phyloP scores from a whole-genome alignment of 225 moss, liverwort and hornwort species.

The Physcomitrium patens region DNA sequence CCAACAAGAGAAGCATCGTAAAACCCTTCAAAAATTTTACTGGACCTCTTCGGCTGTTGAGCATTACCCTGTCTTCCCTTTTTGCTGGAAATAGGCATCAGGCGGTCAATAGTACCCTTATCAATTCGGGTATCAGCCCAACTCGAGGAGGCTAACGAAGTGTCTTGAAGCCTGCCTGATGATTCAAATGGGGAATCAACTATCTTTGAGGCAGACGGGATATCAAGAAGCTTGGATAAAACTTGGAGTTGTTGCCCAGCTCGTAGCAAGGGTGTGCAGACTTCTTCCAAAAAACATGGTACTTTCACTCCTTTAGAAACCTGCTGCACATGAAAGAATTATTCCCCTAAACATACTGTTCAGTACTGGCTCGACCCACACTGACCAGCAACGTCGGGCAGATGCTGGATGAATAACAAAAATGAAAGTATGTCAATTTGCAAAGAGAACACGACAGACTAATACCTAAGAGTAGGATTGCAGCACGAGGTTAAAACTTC shows the following conservation, averaged over 20 bases:
- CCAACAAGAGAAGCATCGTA: constrained; percentile 60
- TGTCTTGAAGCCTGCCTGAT: constrained; percentile 35
- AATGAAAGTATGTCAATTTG: not conserved
- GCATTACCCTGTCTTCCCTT: constrained; percentile 47
- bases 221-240: constrained; percentile 81
- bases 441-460: not conserved
- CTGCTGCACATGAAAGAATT: constrained; percentile 45
- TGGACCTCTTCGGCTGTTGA: constrained; percentile 54
- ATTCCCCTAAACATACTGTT: not conserved
- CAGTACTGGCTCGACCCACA: not conserved
- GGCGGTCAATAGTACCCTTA: constrained; percentile 39
- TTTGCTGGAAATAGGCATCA: constrained; percentile 62
- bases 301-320: constrained; percentile 69
- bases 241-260: constrained; percentile 97
- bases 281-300: constrained; percentile 85
- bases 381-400: not conserved
- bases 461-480: too few relatives aligned
- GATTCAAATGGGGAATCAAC: constrained; percentile 51
- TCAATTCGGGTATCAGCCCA: constrained; percentile 33
- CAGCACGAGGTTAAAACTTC: too few relatives aligned
- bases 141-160: constrained; percentile 28
- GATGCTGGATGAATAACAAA: not conserved
- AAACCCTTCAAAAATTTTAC: constrained; percentile 54
- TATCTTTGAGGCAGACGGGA: constrained; percentile 70
- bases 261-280: constrained; percentile 79